Evolutionary conservation across 2,329 filamentous ascomycete species (phyloP), one percentile per base, ranked within the genome.

Genomic region (Hymenoscyphus scutula): DNA sequence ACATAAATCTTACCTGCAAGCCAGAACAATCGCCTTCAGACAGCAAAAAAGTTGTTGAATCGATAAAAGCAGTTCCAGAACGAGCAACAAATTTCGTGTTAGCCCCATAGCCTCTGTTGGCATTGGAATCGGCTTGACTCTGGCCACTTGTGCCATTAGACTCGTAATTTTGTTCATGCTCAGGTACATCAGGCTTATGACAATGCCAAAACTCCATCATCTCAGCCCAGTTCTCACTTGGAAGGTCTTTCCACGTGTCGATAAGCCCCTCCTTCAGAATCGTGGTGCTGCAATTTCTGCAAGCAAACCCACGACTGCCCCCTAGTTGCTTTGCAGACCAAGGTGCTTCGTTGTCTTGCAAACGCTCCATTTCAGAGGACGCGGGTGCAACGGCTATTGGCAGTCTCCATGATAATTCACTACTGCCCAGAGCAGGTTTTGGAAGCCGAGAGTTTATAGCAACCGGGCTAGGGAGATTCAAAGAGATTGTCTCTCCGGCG

Each of bases 161-260:
- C 11, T 80, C 76, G 11, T 58, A 45, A 2, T 54, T 38, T 29
- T 80, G 69, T 51, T 79, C 62, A 61, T 60, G 76, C 19, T 75
- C 75, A 65, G 86, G 80, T 61, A 86, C 80, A 64, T 87, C 82
- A 45, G 96, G 95, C 76, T 98, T 98, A 76, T 99, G 95, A 72
- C 95, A 99, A 76, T 99, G 96, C 95, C 95, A 99, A 70, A 99
- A 96, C 75, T 99, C 96, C 95, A 99, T 99, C 93, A 99, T 96
- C 78, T 99, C 95, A 0, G 95, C 96, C 95, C 95, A 99, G 72
- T 97, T 94, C 70, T 96, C 92, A 72, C 92, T 97, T 0, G 95
- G 95, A 19, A 99, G 79, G 72, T 99, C 92, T 76, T 94, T 97
- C 94, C 95, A 99, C 41, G 77, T 75, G 45, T 75, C 77, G 7